phyloP scores from a whole-genome alignment of 1,139 yeast species.

The Pichia sp. region DNA sequence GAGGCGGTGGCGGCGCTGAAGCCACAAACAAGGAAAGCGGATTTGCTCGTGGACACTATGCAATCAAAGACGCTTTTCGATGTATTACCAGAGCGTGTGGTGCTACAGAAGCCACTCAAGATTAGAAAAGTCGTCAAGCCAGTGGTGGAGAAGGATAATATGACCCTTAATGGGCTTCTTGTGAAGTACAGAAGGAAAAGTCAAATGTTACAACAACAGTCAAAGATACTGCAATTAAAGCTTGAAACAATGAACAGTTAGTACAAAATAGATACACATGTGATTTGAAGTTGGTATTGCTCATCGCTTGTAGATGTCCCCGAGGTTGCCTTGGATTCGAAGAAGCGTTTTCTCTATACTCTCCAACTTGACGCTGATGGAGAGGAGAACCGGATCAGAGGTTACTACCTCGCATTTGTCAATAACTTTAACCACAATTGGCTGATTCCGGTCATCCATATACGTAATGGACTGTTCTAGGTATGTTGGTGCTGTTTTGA shows the following conservation, averaged over 20 bases:
- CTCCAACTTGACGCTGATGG: conserved; percentile 26
- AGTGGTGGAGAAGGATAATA: conserved; percentile 16
- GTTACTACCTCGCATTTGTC: conserved; percentile 27
- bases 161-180: conserved; percentile 13
- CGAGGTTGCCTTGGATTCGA: conserved; percentile 20
- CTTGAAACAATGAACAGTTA: conserved; percentile 13
- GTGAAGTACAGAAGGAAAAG: conserved; percentile 15
- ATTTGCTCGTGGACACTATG: conserved; percentile 1
- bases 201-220: conserved; percentile 14
- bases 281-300: too few relatives aligned
- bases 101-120: conserved; percentile 14
- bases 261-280: too few relatives aligned
- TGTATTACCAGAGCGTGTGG: conserved; percentile 22
- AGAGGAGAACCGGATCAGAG: conserved; percentile 28
- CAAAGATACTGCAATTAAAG: conserved; percentile 13
- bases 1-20: conserved; percentile 4
- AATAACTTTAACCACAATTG: conserved; percentile 23
- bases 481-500: conserved; percentile 23
- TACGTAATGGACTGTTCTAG: conserved; percentile 26
- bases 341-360: conserved; percentile 24
- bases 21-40: conserved; percentile 5
- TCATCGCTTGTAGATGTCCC: conserved; percentile 3
- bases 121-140: conserved; percentile 19
- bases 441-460: conserved; percentile 20
- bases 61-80: conserved; percentile 20